These are phyloP conservation scores for Torulaspora maleeae DNA, from an alignment of 805 yeast genomes.

Conservation along the genomic window DNA sequence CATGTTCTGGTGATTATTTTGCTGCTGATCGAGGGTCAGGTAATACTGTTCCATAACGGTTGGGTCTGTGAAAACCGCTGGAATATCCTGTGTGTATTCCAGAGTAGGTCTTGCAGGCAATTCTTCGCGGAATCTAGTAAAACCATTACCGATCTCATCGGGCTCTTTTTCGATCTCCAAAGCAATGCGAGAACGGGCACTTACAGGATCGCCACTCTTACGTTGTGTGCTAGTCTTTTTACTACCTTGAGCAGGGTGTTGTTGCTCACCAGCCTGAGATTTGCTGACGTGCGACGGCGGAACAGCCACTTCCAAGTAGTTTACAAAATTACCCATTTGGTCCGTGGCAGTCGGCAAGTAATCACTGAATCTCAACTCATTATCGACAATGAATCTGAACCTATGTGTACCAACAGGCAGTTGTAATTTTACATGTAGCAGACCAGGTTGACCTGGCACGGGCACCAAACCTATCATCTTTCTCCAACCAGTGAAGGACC, in stretches of 20 bases:
- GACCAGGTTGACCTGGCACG: constrained; percentile 33
- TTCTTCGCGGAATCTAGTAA: constrained; percentile 68
- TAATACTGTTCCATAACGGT: constrained; percentile 84
- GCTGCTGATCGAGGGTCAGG: constrained; percentile 66
- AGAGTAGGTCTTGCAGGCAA: constrained; percentile 31
- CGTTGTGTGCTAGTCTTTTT: constrained; percentile 4
- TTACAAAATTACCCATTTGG: constrained; percentile 92
- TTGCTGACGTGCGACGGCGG: constrained; percentile 36
- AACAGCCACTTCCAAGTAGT: constrained; percentile 68
- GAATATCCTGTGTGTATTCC: constrained; percentile 61
- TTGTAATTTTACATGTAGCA: constrained; percentile 63
- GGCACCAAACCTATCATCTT: constrained; percentile 85
- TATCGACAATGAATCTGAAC: constrained; percentile 89
- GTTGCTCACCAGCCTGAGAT: constrained; percentile 28
- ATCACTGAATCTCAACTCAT: constrained; percentile 84
- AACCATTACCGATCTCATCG: constrained; percentile 78
- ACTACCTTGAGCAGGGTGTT: constrained; percentile 13
- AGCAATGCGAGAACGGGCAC: constrained; percentile 50
- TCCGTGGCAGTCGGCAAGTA: constrained; percentile 94
- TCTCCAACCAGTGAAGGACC: constrained; percentile 97
- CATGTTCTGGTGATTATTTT: constrained; percentile 54
- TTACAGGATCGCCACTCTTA: constrained; percentile 9
- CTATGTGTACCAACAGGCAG: constrained; percentile 90
- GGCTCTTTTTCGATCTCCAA: constrained; percentile 37
- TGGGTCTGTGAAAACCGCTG: constrained; percentile 81